A percentile compares a stretch with the other conserved stretches of the same genome.
These are phyloP conservation scores for Clathrus columnatus DNA, from an alignment of 768 basidiomycete species.

Conservation along the genomic window DNA sequence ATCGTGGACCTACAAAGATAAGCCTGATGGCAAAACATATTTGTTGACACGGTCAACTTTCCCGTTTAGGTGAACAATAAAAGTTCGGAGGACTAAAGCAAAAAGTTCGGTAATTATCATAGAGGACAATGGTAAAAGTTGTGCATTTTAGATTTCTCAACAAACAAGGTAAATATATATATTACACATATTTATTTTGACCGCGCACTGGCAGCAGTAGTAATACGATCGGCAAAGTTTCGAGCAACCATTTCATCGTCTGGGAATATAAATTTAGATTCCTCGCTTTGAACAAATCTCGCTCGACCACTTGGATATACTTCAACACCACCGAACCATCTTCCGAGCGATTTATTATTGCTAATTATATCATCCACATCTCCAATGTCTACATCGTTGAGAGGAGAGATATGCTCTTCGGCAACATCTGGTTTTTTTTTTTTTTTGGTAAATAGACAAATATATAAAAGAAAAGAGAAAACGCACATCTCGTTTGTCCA, in stretches of 20 bases:
- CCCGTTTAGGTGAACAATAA: neutral
- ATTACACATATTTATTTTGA: too few species aligned
- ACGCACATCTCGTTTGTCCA: slow-evolving; percentile 32
- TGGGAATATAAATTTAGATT: slow-evolving; percentile 35
- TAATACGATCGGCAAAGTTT: slow-evolving; percentile 23
- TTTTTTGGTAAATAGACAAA: neutral
- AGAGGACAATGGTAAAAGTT: too few species aligned
- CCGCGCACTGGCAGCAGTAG: too few species aligned
- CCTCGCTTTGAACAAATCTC: slow-evolving; percentile 34
- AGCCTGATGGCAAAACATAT: neutral
- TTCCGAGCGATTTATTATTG: slow-evolving; percentile 20
- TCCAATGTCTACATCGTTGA: slow-evolving; percentile 12
- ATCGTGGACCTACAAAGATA: neutral
- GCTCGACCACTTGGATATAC: slow-evolving; percentile 21
- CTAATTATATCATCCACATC: slow-evolving; percentile 20
- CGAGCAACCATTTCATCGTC: slow-evolving; percentile 35
- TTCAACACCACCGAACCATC: slow-evolving; percentile 31
- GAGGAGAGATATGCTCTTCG: slow-evolving; percentile 26
- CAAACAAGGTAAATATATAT: too few species aligned
- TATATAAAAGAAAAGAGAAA: slow-evolving; percentile 1
- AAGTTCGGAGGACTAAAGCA: too few species aligned
- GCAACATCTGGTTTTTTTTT: slow-evolving; percentile 30
- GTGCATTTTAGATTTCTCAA: too few species aligned
- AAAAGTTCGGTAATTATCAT: too few species aligned
- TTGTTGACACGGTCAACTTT: neutral